phyloP scores from a whole-genome alignment of 768 basidiomycete genomes.

The Chlorophyllum brunneum region DNA sequence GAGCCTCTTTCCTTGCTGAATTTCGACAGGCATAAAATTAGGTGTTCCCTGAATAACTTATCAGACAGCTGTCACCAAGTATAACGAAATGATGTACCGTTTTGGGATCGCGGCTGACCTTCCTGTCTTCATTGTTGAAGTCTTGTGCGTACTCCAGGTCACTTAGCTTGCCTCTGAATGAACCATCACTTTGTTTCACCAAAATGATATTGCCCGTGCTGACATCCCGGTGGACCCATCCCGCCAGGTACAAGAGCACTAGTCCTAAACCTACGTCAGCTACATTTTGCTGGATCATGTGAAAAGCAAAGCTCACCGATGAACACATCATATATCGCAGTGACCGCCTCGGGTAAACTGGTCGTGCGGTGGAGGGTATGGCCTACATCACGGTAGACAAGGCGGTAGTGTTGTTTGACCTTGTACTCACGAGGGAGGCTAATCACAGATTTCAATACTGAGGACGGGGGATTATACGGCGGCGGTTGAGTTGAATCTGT shows the following conservation, averaged over 20 bases:
- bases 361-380: neutral
- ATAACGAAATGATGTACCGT: neutral
- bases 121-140: neutral
- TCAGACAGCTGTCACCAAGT: neutral
- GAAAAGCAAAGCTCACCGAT: neutral
- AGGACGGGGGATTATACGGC: neutral
- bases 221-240: slow-evolving; percentile 12
- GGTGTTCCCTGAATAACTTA: neutral
- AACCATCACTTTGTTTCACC: neutral
- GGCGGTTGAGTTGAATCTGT: neutral
- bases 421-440: neutral
- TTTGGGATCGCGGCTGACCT: neutral
- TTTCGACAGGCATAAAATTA: slow-evolving; percentile 5
- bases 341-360: neutral
- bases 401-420: neutral
- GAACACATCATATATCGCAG: neutral
- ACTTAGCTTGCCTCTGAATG: neutral
- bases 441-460: neutral
- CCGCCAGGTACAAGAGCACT: slow-evolving; percentile 6
- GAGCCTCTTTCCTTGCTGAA: neutral
- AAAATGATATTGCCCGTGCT: slow-evolving; percentile 9
- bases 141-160: slow-evolving; percentile 11
- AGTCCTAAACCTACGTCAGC: neutral
- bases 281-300: neutral
- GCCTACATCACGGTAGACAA: neutral